Percentiles rank a stretch among this genome's conserved stretches.
phyloP scores from a whole-genome alignment of 768 basidiomycete species.

The Hericium alpestre region DNA sequence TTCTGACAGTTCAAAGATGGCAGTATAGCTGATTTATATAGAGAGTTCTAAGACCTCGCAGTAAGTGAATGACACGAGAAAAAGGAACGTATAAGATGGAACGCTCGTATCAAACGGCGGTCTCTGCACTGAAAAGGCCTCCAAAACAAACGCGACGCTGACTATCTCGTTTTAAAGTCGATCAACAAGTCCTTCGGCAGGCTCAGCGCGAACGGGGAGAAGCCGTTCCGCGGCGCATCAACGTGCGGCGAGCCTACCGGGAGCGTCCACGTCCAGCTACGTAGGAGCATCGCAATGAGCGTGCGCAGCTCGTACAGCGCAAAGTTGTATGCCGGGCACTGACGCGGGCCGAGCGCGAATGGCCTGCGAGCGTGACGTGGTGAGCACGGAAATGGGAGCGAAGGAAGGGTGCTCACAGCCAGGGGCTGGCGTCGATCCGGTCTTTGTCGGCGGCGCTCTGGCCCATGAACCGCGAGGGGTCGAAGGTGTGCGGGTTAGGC shows the following conservation, averaged over 20 bases:
- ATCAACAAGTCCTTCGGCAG: slow-evolving; percentile 24
- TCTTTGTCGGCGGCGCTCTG: background rate
- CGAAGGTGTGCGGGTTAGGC: background rate
- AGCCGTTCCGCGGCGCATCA: slow-evolving; percentile 21
- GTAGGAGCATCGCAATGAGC: slow-evolving; percentile 24
- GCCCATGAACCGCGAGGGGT: background rate
- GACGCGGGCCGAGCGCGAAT: background rate
- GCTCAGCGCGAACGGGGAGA: slow-evolving; percentile 26
- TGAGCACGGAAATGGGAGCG: background rate
- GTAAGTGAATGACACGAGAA: too few species aligned
- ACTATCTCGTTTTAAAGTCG: slow-evolving; percentile 12
- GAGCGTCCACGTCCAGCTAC: slow-evolving; percentile 23
- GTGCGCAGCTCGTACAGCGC: slow-evolving; percentile 24
- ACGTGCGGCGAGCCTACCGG: slow-evolving; percentile 16
- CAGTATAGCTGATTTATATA: too few species aligned
- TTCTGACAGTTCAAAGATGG: too few species aligned
- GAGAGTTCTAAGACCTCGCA: too few species aligned
- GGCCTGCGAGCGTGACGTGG: background rate
- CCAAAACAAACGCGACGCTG: background rate
- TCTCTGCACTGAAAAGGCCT: too few species aligned
- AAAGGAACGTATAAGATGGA: too few species aligned
- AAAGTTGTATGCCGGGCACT: slow-evolving; percentile 8
- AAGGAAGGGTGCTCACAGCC: background rate
- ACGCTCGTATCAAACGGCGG: too few species aligned
- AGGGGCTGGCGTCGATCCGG: background rate